phyloP scores from a whole-genome alignment of 345 rosid genomes.

The Salix arbutifolia region DNA sequence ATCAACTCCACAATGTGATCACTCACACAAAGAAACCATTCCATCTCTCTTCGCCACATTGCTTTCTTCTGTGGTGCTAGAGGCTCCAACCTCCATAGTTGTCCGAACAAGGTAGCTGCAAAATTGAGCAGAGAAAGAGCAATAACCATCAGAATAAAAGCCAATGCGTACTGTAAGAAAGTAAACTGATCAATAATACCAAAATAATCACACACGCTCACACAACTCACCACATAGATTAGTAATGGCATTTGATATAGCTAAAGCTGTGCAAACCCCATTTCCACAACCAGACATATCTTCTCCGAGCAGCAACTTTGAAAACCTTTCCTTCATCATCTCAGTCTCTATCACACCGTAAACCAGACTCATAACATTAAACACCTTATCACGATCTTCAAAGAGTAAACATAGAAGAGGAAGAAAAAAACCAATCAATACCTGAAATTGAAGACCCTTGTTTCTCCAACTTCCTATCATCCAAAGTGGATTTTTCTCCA shows the following conservation, averaged over 20 bases:
- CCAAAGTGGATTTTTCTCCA: conserved; percentile 29
- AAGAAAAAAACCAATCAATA: conserved; percentile 10
- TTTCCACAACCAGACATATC: conserved; percentile 99
- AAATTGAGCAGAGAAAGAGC: conserved; percentile 9
- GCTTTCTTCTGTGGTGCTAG: conserved; percentile 71
- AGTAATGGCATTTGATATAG: conserved; percentile 91
- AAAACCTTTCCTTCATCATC: conserved; percentile 96
- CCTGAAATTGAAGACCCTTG: conserved; percentile 60
- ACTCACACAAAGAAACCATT: conserved; percentile 87
- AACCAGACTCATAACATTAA: conserved; percentile 11
- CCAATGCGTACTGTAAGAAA: background rate
- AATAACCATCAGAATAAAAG: conserved; percentile 6
- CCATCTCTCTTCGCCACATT: conserved; percentile 98
- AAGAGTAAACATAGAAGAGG: conserved; percentile 2
- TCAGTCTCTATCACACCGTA: conserved; percentile 55
- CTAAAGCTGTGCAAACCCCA: conserved; percentile 91
- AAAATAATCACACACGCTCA: background rate
- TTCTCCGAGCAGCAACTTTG: conserved; percentile 92
- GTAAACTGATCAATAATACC: background rate
- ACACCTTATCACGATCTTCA: conserved; percentile 2
- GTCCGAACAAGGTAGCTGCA: conserved; percentile 88
- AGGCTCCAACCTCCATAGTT: conserved; percentile 95
- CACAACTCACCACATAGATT: conserved; percentile 80
- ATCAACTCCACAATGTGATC: conserved; percentile 93
- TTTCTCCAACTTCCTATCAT: conserved; percentile 37